Evolutionary conservation across 2,329 filamentous ascomycete genomes (phyloP).

Genomic region (Diaporthe australafricana): DNA sequence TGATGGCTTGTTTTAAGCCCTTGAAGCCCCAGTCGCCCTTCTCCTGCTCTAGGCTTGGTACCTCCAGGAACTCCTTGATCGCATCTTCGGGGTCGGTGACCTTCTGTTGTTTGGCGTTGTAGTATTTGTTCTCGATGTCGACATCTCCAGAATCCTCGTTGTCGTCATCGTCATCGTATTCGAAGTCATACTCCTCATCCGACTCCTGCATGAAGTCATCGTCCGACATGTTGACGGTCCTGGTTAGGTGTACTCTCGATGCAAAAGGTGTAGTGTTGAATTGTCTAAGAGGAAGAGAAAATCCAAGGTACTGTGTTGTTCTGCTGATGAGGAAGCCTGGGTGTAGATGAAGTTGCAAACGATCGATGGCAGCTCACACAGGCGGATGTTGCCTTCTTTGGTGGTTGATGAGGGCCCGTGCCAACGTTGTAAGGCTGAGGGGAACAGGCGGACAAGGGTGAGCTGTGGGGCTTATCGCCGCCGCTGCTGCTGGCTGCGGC

Average conservation of each 20-base stretch:
- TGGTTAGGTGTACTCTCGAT: background rate
- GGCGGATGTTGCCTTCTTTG: background rate
- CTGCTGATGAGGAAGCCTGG: background rate
- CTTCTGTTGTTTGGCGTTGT: slow-evolving; percentile 99
- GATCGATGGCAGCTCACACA: background rate
- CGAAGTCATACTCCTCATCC: slow-evolving; percentile 94
- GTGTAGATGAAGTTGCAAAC: slow-evolving; percentile 13
- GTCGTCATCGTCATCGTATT: slow-evolving; percentile 92
- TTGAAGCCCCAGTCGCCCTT: slow-evolving; percentile 99
- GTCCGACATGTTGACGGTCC: slow-evolving; percentile 74
- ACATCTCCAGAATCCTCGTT: slow-evolving; percentile 90
- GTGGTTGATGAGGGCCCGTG: slow-evolving; percentile 21
- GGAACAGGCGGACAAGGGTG: background rate
- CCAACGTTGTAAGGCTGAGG: slow-evolving; percentile 24
- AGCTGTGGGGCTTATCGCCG: background rate
- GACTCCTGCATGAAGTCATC: slow-evolving; percentile 96
- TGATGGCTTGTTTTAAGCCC: slow-evolving; percentile 96
- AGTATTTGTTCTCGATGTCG: slow-evolving; percentile 99
- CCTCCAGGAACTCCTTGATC: slow-evolving; percentile 90
- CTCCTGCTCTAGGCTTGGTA: slow-evolving; percentile 85
- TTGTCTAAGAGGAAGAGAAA: background rate
- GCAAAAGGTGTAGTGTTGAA: background rate
- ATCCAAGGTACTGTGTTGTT: background rate
- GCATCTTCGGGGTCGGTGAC: slow-evolving; percentile 86
- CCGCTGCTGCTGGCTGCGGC: background rate